Evolutionary conservation across 768 basidiomycete genomes (phyloP).

Genomic region (Tulasnella sp.): DNA sequence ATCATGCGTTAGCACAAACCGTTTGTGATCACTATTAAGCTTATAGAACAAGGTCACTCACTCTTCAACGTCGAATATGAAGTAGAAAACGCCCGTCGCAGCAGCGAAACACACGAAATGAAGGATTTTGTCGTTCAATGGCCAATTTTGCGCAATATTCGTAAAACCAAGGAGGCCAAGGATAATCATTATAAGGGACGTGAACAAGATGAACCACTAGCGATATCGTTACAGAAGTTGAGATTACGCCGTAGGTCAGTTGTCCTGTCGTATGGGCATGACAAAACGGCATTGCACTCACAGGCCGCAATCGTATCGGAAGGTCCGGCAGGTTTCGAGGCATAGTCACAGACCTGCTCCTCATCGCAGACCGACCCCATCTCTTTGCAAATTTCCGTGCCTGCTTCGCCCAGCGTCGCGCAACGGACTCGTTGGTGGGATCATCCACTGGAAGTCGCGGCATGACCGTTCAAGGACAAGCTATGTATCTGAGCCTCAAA

Average conservation of each 20-base stretch:
- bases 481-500: too few relatives aligned
- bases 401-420: too few relatives aligned
- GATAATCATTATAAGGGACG: constrained; percentile 52
- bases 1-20: background rate
- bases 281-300: constrained; percentile 26
- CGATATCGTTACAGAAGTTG: background rate
- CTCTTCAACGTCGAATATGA: constrained; percentile 84
- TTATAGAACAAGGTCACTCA: constrained; percentile 31
- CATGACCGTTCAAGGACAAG: too few relatives aligned
- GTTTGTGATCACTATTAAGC: too few relatives aligned
- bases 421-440: too few relatives aligned
- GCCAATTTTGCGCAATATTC: constrained; percentile 48
- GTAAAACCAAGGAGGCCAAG: constrained; percentile 73
- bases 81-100: constrained; percentile 75
- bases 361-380: background rate
- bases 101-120: constrained; percentile 68
- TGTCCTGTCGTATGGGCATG: constrained; percentile 1
- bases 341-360: constrained; percentile 4
- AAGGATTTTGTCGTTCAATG: constrained; percentile 68
- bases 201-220: constrained; percentile 77
- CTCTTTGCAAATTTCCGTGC: background rate
- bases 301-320: constrained; percentile 64
- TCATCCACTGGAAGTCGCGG: too few relatives aligned
- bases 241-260: background rate
- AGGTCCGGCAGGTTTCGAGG: constrained; percentile 31